Evolutionary conservation across 2,329 filamentous ascomycete genomes (phyloP).

Genomic region (Stachybotrys elegans): DNA sequence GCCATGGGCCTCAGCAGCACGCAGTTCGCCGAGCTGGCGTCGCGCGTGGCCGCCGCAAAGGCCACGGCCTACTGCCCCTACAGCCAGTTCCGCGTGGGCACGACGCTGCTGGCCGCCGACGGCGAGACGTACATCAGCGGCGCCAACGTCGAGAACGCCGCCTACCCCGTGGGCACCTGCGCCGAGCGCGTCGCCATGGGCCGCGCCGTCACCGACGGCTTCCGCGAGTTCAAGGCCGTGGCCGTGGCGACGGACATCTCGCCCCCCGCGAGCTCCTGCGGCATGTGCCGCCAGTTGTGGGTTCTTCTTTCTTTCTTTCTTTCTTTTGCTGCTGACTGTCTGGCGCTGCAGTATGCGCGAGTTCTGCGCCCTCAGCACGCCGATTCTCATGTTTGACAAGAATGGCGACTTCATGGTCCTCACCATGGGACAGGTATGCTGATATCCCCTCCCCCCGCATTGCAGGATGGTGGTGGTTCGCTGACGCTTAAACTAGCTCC

Average conservation of each 20-base stretch:
- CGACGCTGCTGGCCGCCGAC: slow-evolving; percentile 59
- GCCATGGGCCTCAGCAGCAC: slow-evolving; percentile 46
- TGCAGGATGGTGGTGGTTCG: too few relatives aligned
- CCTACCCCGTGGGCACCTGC: slow-evolving; percentile 92
- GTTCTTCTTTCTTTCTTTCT: slow-evolving; percentile 22
- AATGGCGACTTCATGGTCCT: slow-evolving; percentile 67
- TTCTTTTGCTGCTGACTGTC: slow-evolving; percentile 8
- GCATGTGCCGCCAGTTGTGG: slow-evolving; percentile 93
- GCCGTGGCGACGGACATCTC: slow-evolving; percentile 79
- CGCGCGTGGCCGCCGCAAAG: slow-evolving; percentile 66
- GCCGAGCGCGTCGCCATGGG: slow-evolving; percentile 88
- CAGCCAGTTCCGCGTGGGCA: slow-evolving; percentile 86
- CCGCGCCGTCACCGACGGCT: slow-evolving; percentile 64
- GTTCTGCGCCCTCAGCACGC: slow-evolving; percentile 63
- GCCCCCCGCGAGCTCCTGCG: slow-evolving; percentile 72
- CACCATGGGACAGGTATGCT: slow-evolving; percentile 60
- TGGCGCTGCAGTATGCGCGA: slow-evolving; percentile 59
- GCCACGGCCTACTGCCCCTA: slow-evolving; percentile 84
- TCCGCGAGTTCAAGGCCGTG: slow-evolving; percentile 64
- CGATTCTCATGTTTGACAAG: slow-evolving; percentile 90
- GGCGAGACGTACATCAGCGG: slow-evolving; percentile 45
- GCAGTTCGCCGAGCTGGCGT: slow-evolving; percentile 62
- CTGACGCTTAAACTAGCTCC: slow-evolving; percentile 40
- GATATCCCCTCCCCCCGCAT: neutral
- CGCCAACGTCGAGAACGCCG: slow-evolving; percentile 89